These are phyloP conservation scores for Inonotus obliquus DNA, from an alignment of 1,284 basidiomycete species.

Conservation along the genomic window DNA sequence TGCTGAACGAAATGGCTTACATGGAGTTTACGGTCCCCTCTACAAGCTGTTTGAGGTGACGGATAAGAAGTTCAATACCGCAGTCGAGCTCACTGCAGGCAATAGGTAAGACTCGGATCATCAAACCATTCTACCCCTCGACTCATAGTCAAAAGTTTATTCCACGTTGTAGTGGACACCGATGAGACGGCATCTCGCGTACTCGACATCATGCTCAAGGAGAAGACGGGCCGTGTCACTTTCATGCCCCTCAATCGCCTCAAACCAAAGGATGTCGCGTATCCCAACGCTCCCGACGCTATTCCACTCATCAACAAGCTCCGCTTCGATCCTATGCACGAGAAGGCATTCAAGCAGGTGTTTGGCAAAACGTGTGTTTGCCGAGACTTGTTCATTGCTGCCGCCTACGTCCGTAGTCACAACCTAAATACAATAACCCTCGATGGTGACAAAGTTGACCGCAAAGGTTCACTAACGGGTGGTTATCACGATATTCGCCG, in stretches of 20 bases:
- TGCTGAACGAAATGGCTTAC: slow-evolving; percentile 65
- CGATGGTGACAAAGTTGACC: slow-evolving; percentile 96
- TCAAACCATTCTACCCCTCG: slow-evolving; percentile 2
- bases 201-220: slow-evolving; percentile 88
- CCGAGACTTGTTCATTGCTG: slow-evolving; percentile 86
- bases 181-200: slow-evolving; percentile 88
- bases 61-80: slow-evolving; percentile 87
- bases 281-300: slow-evolving; percentile 83
- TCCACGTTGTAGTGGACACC: slow-evolving; percentile 96
- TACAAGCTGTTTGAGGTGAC: slow-evolving; percentile 92
- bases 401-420: slow-evolving; percentile 92
- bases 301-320: slow-evolving; percentile 87
- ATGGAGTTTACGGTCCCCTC: slow-evolving; percentile 88
- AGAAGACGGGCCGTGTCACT: slow-evolving; percentile 91
- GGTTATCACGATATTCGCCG: slow-evolving; percentile 92
- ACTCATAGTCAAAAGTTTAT: slow-evolving; percentile 56
- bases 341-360: slow-evolving; percentile 94
- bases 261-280: slow-evolving; percentile 62
- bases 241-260: slow-evolving; percentile 99
- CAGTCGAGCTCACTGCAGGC: slow-evolving; percentile 92
- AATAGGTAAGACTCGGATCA: slow-evolving; percentile 57
- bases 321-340: slow-evolving; percentile 65
- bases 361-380: slow-evolving; percentile 98
- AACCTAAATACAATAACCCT: slow-evolving; percentile 96
- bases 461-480: slow-evolving; percentile 93